A percentile compares a stretch with the other conserved stretches of the same genome.
These are phyloP conservation scores for Paxillus ammoniavirescens DNA, from an alignment of 768 basidiomycete species.

Conservation along the genomic window DNA sequence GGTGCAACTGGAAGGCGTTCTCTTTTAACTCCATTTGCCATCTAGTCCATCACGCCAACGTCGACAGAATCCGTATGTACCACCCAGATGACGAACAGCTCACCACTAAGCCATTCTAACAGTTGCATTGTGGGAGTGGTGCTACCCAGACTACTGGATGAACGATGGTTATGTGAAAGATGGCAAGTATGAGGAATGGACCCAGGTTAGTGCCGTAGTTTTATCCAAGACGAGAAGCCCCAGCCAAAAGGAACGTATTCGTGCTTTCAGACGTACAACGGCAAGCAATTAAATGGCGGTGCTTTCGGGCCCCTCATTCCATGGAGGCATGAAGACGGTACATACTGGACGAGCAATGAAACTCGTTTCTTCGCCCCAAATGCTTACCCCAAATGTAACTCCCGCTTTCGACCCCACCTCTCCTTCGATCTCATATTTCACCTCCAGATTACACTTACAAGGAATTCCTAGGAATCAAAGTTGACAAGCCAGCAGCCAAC, in stretches of 20 bases:
- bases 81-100: neutral
- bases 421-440: neutral
- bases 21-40: neutral
- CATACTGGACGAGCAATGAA: conserved; percentile 25
- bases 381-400: conserved; percentile 21
- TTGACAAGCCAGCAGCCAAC: conserved; percentile 15
- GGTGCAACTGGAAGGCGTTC: neutral
- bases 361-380: conserved; percentile 20
- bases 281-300: conserved; percentile 15
- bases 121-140: conserved; percentile 33
- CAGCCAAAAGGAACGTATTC: conserved; percentile 23
- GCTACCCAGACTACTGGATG: conserved; percentile 30
- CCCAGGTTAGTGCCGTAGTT: conserved; percentile 12
- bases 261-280: conserved; percentile 16
- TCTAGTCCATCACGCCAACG: conserved; percentile 24
- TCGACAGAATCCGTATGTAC: conserved; percentile 22
- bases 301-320: conserved; percentile 18
- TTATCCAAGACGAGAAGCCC: neutral
- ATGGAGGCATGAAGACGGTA: conserved; percentile 22
- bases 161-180: conserved; percentile 17
- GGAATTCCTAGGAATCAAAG: conserved; percentile 25
- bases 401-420: neutral
- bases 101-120: neutral
- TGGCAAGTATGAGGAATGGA: conserved; percentile 15
- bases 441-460: conserved; percentile 27